Conservation (phyloP, 805 yeast genomes). For the Candida anglica region DNA sequence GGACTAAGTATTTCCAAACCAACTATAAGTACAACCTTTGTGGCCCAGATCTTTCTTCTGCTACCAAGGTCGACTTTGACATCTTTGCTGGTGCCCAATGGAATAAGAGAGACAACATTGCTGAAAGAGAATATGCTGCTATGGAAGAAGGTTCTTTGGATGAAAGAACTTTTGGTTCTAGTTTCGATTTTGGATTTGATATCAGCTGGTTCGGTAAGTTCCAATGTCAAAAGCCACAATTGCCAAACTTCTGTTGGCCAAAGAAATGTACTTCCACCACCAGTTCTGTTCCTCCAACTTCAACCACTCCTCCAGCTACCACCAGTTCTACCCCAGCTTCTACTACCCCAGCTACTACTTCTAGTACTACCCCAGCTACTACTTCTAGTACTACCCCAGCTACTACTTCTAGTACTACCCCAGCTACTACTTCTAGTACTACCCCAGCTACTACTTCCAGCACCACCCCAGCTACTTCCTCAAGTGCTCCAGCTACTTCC, state of each 20-base stretch:
- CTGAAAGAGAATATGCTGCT: too few species aligned
- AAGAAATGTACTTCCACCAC: slow-evolving; percentile 5
- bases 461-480: neutral
- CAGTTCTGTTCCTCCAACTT: slow-evolving; percentile 4
- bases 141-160: neutral
- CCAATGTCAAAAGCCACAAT: neutral
- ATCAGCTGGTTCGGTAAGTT: neutral
- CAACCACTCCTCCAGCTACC: slow-evolving; percentile 2
- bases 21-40: neutral
- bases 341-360: slow-evolving; percentile 1
- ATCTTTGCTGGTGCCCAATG: neutral
- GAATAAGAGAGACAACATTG: slow-evolving; percentile 2
- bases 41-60: neutral
- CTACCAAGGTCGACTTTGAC: neutral
- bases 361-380: slow-evolving; percentile 2
- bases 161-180: neutral
- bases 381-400: slow-evolving; percentile 7
- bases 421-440: neutral
- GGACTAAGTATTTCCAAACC: slow-evolving; percentile 1
- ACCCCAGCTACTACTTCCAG: neutral
- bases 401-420: neutral
- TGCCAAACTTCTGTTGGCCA: slow-evolving; percentile 8
- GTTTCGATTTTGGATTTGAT: slow-evolving; percentile 1
- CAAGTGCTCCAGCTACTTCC: neutral
- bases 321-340: slow-evolving; percentile 1